Evolutionary conservation across 306 rosid genomes (phyloP), one percentile per base, ranked within the genome.

Genomic region (Rubus idaeus): DNA sequence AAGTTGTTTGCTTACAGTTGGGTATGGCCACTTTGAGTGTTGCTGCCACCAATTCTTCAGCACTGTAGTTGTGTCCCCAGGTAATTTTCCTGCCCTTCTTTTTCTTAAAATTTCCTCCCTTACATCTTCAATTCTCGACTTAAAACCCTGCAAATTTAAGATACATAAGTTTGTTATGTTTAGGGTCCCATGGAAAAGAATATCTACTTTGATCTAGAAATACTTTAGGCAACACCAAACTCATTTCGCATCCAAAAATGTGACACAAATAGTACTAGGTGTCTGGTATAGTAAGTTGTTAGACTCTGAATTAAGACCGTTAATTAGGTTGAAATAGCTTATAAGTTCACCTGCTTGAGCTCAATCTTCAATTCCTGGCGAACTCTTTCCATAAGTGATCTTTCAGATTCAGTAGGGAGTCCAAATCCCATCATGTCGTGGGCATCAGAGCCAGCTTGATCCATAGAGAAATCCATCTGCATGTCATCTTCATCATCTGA

Each of bases 21-120:
- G 99, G 78, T 96, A 96, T 23, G 99, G 99, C 99, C 98, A 96
- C 85, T 92, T 96, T 2, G 99, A 92, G 84, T 96, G 99, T 70
- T 92, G 97, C 78, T 89, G 98, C 99, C 99, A 96, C 99, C 99
- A 96, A 79, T 53, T 92, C 84, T 96, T 96, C 72, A 96, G 83
- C 53, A 96, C 98, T 2, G 96, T 87, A 74, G 99, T 96, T 63
- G 99, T 96, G 89, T 96, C 99, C 56, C 99, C 96, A 1, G 99
- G 99, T 50, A 96, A 83, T 80, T 92, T 96, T 11, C 99, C 99
- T 46, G 99, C 99, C 84, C 99, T 91, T 87, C 99, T 81, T 83
- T 96, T 96, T 79, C 99, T 88, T 8, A 96, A 67, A 82, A 96
- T 96, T 85, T 96, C 99, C 81, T 96, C 99, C 77, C 99, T 88